Evolutionary conservation across 2,329 filamentous ascomycete genomes (phyloP).

Genomic region (Fusarium euwallaceae): DNA sequence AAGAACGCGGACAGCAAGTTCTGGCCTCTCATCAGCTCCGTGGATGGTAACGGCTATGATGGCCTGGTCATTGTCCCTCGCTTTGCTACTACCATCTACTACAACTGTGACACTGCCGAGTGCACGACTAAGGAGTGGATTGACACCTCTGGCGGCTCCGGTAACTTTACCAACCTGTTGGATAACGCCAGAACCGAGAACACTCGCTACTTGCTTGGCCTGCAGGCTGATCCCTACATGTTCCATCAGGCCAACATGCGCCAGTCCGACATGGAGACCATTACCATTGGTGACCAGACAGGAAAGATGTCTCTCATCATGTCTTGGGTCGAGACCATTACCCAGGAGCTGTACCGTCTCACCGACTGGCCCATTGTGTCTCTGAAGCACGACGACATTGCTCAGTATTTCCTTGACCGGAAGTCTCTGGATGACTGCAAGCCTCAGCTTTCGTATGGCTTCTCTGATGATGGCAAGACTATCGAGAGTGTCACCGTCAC

Average conservation of each 20-base stretch:
- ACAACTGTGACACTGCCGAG: slow-evolving; percentile 31
- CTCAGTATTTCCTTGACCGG: slow-evolving; percentile 31
- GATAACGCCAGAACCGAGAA: slow-evolving; percentile 23
- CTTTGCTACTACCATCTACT: slow-evolving; percentile 36
- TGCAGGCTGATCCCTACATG: slow-evolving; percentile 36
- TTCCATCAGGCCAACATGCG: slow-evolving; percentile 40
- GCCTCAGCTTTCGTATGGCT: slow-evolving; percentile 26
- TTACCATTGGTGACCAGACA: slow-evolving; percentile 29
- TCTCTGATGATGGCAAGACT: slow-evolving; percentile 16
- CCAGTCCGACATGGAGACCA: slow-evolving; percentile 12
- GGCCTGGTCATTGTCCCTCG: slow-evolving; percentile 29
- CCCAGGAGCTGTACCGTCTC: slow-evolving; percentile 33
- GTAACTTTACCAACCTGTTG: slow-evolving; percentile 22
- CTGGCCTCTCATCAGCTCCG: slow-evolving; percentile 32
- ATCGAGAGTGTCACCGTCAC: slow-evolving; percentile 20
- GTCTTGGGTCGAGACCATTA: slow-evolving; percentile 33
- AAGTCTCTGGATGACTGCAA: slow-evolving; percentile 28
- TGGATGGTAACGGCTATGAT: slow-evolving; percentile 29
- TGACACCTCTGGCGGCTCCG: slow-evolving; percentile 25
- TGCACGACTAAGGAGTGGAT: slow-evolving; percentile 36
- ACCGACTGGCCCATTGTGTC: slow-evolving; percentile 33
- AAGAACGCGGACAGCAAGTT: slow-evolving; percentile 17
- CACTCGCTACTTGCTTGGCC: slow-evolving; percentile 24
- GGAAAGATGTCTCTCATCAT: slow-evolving; percentile 33
- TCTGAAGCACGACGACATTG: slow-evolving; percentile 34